These are phyloP conservation scores for Aspergillus nomiae DNA, from an alignment of 2,329 filamentous ascomycete species.

Conservation along the genomic window DNA sequence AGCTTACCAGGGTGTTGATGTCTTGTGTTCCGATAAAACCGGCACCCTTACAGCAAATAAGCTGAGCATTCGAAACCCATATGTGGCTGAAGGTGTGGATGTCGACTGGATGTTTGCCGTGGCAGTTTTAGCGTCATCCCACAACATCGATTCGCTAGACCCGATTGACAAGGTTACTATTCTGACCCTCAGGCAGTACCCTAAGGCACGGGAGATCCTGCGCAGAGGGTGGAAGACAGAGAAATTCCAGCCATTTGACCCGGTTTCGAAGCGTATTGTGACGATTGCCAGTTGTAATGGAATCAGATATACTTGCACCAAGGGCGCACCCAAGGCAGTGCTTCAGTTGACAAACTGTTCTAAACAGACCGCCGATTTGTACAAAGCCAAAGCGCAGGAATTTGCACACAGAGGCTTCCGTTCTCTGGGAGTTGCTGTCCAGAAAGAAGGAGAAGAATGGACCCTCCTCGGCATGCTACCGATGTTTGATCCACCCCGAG, in stretches of 20 bases:
- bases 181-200: constrained; percentile 72
- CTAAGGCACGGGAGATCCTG: constrained; percentile 73
- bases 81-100: constrained; percentile 74
- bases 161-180: constrained; percentile 81
- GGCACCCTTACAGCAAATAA: constrained; percentile 67
- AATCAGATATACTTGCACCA: constrained; percentile 71
- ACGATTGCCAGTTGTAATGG: constrained; percentile 68
- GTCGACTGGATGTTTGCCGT: constrained; percentile 85
- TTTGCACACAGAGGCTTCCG: constrained; percentile 79
- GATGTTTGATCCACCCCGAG: constrained; percentile 79
- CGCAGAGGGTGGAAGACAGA: constrained; percentile 73
- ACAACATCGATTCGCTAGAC: constrained; percentile 76
- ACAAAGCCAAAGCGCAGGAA: constrained; percentile 71
- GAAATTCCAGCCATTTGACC: constrained; percentile 72
- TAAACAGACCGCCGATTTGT: constrained; percentile 64
- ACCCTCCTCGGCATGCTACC: constrained; percentile 74
- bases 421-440: constrained; percentile 74
- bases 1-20: constrained; percentile 61
- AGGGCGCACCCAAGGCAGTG: constrained; percentile 76
- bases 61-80: constrained; percentile 74
- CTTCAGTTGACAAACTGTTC: constrained; percentile 69
- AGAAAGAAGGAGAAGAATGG: constrained; percentile 75
- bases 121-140: constrained; percentile 73
- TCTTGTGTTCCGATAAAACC: constrained; percentile 80
- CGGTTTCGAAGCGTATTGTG: constrained; percentile 78